Conservation (phyloP, 495 filamentous ascomycete species). For the Penicillium canescens region DNA sequence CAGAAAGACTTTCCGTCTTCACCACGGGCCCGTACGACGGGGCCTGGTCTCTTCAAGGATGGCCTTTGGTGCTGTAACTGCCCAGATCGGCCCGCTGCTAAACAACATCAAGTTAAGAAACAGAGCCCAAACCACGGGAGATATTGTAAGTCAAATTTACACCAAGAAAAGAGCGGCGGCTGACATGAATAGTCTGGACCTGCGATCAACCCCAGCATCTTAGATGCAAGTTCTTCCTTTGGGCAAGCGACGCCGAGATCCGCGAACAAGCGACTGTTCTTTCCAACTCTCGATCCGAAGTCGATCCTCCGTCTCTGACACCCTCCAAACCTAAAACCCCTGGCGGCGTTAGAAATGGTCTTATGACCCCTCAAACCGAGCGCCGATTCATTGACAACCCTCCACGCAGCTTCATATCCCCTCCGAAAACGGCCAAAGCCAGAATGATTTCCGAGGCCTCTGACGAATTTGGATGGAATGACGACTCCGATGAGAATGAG, state of each 20-base stretch:
- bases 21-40: constrained; percentile 22
- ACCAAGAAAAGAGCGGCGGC: background rate
- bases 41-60: constrained; percentile 55
- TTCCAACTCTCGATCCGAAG: constrained; percentile 51
- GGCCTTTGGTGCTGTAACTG: constrained; percentile 68
- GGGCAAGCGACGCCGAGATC: constrained; percentile 59
- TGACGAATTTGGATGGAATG: constrained; percentile 48
- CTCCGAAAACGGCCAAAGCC: constrained; percentile 35
- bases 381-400: constrained; percentile 16
- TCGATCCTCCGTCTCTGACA: constrained; percentile 10
- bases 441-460: constrained; percentile 45
- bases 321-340: constrained; percentile 25
- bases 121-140: constrained; percentile 64
- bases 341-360: constrained; percentile 17
- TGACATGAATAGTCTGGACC: constrained; percentile 53
- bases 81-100: constrained; percentile 58
- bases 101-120: constrained; percentile 63
- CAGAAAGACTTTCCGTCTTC: constrained; percentile 25
- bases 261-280: constrained; percentile 54
- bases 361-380: constrained; percentile 41
- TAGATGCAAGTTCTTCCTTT: constrained; percentile 72
- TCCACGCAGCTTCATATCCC: constrained; percentile 21
- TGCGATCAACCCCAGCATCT: constrained; percentile 55
- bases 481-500: constrained; percentile 37
- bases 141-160: constrained; percentile 41